Evolutionary conservation across 2,329 filamentous ascomycete genomes (phyloP).

Genomic region (Scedosporium boydii): DNA sequence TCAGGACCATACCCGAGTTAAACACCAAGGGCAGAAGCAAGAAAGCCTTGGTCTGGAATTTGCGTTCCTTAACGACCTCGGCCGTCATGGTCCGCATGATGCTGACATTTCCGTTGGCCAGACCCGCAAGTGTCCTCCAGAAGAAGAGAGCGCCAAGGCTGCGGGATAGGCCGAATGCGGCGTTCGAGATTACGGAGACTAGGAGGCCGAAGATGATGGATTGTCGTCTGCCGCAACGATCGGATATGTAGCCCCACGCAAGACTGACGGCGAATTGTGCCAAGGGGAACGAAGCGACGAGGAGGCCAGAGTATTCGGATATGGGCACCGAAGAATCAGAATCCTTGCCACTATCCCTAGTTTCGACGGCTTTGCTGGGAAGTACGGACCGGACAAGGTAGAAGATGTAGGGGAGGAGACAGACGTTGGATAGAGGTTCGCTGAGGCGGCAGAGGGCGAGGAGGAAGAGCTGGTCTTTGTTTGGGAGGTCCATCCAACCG

Average conservation of each 20-base stretch:
- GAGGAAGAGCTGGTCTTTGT: slow-evolving; percentile 26
- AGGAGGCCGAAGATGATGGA: slow-evolving; percentile 57
- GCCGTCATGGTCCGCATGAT: slow-evolving; percentile 68
- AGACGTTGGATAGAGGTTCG: slow-evolving; percentile 60
- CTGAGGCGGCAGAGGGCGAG: slow-evolving; percentile 29
- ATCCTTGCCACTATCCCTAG: slow-evolving; percentile 14
- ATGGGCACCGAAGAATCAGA: slow-evolving; percentile 41
- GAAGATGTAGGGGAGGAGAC: slow-evolving; percentile 59
- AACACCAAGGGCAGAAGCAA: slow-evolving; percentile 52
- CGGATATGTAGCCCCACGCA: slow-evolving; percentile 56
- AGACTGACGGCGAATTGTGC: slow-evolving; percentile 63
- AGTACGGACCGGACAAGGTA: slow-evolving; percentile 61
- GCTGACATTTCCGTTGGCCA: slow-evolving; percentile 63
- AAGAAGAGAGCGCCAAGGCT: slow-evolving; percentile 51
- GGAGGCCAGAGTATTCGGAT: slow-evolving; percentile 56
- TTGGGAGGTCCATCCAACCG: slow-evolving; percentile 20
- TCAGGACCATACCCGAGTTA: slow-evolving; percentile 38
- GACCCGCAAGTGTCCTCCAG: slow-evolving; percentile 49
- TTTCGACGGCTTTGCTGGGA: slow-evolving; percentile 11
- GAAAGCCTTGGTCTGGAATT: slow-evolving; percentile 38
- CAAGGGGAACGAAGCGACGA: slow-evolving; percentile 58
- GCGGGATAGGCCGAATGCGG: slow-evolving; percentile 60
- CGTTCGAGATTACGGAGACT: slow-evolving; percentile 50
- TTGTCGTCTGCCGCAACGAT: slow-evolving; percentile 28
- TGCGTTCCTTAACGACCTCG: slow-evolving; percentile 63